Base-by-base conservation (phyloP, 257 asterid genomes). In the Jacaranda mimosifolia region DNA sequence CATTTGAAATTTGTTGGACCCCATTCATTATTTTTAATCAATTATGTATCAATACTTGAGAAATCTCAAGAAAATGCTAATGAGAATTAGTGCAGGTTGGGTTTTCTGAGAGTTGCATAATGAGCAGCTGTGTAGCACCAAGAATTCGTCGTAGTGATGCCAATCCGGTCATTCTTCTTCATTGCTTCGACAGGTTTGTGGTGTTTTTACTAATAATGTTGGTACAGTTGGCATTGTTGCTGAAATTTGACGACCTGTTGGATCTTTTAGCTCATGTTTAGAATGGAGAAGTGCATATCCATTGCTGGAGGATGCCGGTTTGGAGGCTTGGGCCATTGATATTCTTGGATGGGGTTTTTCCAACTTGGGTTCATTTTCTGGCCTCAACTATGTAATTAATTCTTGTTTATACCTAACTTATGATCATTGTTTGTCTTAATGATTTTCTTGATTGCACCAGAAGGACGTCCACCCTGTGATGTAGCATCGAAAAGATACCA, bases 301-400 rank as follows among this genome's bases (percentile, higher is more conserved):
- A 0, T 65, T 93, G 86, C 92, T 93, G n/a, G 98, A 93, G 81
- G 92, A 85, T 1, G 84, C 86, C 0, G 94, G 92, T 21, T 42
- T 91, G 75, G 98, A 93, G 88, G 75, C 90, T 17, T 91, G 97
- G 96, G 96, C 98, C 7, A 9, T 93, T 15, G 98, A 93, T 80
- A 77, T 93, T 83, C 97, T 93, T 78, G 97, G 98, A 73, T 93
- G 98, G 98, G 98, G 96, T 19, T 93, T 93, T 81, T 90, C 94
- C 4, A 92, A 90, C 78, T 85, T 91, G 74, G 97, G 96, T 87
- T 52, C 49, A 26, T 59, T 48, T 49, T 82, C 57, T 43, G 18
- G 69, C 58, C 43, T 45, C 57, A 59, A 53, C 46, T 39, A 9
- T 15, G 7, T 18, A n/a, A 9, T n/a, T 70, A 8, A 48, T 42